Conservation (phyloP, 805 yeast species). For the Cyberlindnera maritima region DNA sequence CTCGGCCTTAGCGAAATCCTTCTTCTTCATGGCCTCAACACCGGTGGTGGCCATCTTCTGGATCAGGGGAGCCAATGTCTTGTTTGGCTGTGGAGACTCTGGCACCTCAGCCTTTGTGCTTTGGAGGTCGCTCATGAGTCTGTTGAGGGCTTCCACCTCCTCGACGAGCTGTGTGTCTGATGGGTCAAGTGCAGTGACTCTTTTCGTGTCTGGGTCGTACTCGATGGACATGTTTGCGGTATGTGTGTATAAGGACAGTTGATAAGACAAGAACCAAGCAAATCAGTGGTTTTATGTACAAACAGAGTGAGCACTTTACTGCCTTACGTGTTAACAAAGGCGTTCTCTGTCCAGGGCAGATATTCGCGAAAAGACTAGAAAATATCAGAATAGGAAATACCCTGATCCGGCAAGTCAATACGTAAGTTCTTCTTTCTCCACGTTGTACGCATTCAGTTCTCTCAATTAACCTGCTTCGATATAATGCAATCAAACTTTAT, state of each 20-base stretch:
- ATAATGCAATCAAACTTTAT: too few species aligned
- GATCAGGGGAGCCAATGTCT: constrained; percentile 52
- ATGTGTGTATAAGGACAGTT: not conserved
- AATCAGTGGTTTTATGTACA: too few species aligned
- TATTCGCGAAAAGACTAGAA: not conserved
- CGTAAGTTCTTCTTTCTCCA: too few species aligned
- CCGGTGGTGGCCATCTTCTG: constrained; percentile 67
- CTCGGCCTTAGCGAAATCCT: constrained; percentile 55
- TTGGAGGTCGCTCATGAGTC: constrained; percentile 32
- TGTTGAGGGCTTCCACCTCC: constrained; percentile 34
- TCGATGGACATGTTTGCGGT: constrained; percentile 10
- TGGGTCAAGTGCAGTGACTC: constrained; percentile 14
- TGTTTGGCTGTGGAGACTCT: constrained; percentile 53
- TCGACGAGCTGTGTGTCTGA: constrained; percentile 18
- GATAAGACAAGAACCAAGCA: not conserved
- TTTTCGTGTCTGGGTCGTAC: constrained; percentile 31
- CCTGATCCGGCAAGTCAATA: too few species aligned
- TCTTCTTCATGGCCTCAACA: constrained; percentile 50
- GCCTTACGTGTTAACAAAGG: not conserved
- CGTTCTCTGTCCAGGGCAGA: not conserved
- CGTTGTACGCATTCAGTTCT: too few species aligned
- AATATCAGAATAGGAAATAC: not conserved
- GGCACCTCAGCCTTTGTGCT: constrained; percentile 44
- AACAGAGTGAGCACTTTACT: not conserved
- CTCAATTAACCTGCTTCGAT: too few species aligned